A percentile compares a stretch with the other conserved stretches of the same genome.
Conservation (phyloP, 2,329 filamentous ascomycete species). For the Eutypella sp. region DNA sequence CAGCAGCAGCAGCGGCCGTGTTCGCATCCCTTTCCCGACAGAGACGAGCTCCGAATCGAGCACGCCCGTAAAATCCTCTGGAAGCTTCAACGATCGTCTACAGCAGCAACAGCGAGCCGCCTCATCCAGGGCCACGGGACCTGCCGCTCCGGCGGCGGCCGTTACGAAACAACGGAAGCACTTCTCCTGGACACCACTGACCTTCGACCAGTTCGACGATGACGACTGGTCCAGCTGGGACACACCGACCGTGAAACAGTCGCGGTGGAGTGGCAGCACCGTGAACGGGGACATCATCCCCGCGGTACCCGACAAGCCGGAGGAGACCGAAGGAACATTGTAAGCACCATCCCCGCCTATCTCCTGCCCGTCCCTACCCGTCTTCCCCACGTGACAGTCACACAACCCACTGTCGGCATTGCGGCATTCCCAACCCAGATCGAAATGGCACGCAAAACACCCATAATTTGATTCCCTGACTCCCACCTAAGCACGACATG, state of each 20-base stretch:
- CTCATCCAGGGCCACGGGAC: conserved; percentile 19
- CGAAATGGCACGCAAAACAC: too few species aligned
- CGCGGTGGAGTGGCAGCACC: conserved; percentile 61
- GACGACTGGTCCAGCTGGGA: conserved; percentile 65
- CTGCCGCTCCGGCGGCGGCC: background rate
- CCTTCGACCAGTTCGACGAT: conserved; percentile 53
- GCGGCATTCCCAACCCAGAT: background rate
- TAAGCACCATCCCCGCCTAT: conserved; percentile 34
- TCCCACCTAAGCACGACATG: too few species aligned
- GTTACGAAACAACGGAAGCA: conserved; percentile 43
- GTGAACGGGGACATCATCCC: conserved; percentile 42
- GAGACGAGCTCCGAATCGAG: conserved; percentile 30
- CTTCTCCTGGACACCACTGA: conserved; percentile 56
- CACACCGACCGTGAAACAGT: conserved; percentile 46
- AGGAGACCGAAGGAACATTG: conserved; percentile 42
- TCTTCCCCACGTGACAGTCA: background rate
- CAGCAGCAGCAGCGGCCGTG: conserved; percentile 21
- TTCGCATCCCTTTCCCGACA: conserved; percentile 38
- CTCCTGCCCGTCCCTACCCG: background rate
- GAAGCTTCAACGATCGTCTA: conserved; percentile 21
- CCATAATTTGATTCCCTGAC: too few species aligned
- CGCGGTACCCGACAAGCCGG: conserved; percentile 41
- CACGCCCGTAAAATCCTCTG: conserved; percentile 28
- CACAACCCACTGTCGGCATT: too few species aligned
- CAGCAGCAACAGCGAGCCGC: conserved; percentile 26